Conservation (phyloP, 2,329 filamentous ascomycete genomes). For the Ascochyta lentis region DNA sequence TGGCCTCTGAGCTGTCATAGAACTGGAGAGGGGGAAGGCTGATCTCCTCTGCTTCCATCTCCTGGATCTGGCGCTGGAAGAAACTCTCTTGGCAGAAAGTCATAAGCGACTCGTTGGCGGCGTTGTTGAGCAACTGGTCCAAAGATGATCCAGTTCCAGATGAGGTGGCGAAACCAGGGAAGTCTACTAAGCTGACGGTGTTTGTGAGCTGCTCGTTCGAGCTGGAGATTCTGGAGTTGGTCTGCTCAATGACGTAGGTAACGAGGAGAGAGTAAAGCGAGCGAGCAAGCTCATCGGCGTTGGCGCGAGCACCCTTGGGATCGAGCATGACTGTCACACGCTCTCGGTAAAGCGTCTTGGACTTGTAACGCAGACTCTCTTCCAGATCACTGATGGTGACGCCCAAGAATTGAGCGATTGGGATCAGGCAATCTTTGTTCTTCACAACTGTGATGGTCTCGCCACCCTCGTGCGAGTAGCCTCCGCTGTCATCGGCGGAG, state of each 20-base stretch:
- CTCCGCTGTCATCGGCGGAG: constrained; percentile 88
- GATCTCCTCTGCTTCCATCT: constrained; percentile 93
- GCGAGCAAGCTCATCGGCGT: constrained; percentile 91
- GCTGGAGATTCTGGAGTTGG: constrained; percentile 89
- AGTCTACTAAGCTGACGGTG: constrained; percentile 93
- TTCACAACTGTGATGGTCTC: constrained; percentile 85
- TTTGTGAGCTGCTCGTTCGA: constrained; percentile 88
- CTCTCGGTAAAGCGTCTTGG: constrained; percentile 93
- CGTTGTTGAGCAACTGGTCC: constrained; percentile 94
- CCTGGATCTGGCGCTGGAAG: constrained; percentile 91
- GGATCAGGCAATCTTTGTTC: constrained; percentile 87
- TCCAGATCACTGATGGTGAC: constrained; percentile 83
- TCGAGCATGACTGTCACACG: constrained; percentile 99
- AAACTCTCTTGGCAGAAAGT: constrained; percentile 94
- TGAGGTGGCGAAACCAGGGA: constrained; percentile 90
- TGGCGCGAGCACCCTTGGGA: constrained; percentile 83
- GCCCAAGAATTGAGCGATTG: constrained; percentile 93
- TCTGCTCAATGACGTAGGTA: constrained; percentile 88
- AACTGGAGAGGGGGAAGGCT: constrained; percentile 90
- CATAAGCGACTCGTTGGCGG: constrained; percentile 89
- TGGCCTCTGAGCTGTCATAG: constrained; percentile 96
- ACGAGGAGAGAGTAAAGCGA: constrained; percentile 94
- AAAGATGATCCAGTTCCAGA: constrained; percentile 82
- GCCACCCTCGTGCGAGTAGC: constrained; percentile 93
- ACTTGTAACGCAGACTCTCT: constrained; percentile 90